A percentile compares a stretch with the other conserved stretches of the same genome.
phyloP scores from a whole-genome alignment of 441 rosid species.

The Hura crepitans region DNA sequence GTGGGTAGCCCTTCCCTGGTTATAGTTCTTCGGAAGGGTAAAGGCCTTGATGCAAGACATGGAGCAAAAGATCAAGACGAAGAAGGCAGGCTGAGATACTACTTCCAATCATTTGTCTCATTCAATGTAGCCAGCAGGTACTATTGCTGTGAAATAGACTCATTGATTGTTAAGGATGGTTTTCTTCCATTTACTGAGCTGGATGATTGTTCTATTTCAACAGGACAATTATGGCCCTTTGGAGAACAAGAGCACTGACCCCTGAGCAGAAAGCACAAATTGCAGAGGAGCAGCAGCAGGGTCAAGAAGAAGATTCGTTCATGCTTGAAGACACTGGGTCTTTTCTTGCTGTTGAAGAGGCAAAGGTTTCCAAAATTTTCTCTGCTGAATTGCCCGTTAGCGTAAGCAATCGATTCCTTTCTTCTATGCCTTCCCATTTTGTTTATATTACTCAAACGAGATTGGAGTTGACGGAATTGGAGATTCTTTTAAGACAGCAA shows the following conservation, averaged over 20 bases:
- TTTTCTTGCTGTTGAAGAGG: constrained; percentile 39
- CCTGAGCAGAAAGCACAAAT: constrained; percentile 50
- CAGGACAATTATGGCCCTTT: constrained; percentile 79
- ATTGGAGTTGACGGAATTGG: too few relatives aligned
- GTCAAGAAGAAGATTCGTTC: constrained; percentile 38
- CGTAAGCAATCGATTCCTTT: constrained; percentile 32
- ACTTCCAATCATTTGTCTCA: constrained; percentile 76
- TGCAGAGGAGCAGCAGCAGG: constrained; percentile 52
- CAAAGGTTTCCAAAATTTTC: constrained; percentile 47
- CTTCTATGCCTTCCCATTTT: background rate
- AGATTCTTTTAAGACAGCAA: too few relatives aligned
- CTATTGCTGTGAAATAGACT: background rate
- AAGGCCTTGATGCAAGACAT: constrained; percentile 69
- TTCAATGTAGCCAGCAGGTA: constrained; percentile 74
- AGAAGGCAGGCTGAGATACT: constrained; percentile 69
- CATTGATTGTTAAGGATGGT: background rate
- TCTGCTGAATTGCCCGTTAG: constrained; percentile 53
- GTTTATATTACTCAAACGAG: too few relatives aligned
- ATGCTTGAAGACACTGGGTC: constrained; percentile 34
- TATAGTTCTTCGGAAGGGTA: constrained; percentile 49
- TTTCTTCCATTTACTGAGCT: constrained; percentile 10
- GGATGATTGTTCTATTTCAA: constrained; percentile 23
- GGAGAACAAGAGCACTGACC: constrained; percentile 60
- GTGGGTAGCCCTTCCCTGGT: constrained; percentile 71
- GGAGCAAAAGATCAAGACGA: constrained; percentile 78